Evolutionary conservation across 768 basidiomycete genomes (phyloP).

Genomic region (Cystobasidium onofrii): DNA sequence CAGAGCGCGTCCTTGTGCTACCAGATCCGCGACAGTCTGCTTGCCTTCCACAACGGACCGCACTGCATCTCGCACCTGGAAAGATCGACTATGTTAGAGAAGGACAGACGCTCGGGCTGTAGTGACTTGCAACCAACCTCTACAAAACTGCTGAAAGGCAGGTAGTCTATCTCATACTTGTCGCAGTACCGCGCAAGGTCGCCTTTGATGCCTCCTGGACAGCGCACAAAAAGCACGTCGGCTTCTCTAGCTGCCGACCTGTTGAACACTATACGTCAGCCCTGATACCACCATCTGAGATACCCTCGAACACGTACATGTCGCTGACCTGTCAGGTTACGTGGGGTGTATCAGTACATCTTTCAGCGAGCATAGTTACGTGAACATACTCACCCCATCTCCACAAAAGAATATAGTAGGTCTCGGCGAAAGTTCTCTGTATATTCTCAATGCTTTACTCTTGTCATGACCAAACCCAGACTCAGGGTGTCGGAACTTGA

Average conservation of each 20-base stretch:
- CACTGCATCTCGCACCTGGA: background rate
- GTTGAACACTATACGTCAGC: slow-evolving; percentile 52
- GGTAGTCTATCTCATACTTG: slow-evolving; percentile 56
- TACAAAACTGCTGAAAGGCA: slow-evolving; percentile 30
- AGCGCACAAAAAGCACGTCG: slow-evolving; percentile 88
- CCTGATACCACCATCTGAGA: no score
- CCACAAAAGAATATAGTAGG: slow-evolving; percentile 94
- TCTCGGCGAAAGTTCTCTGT: slow-evolving; percentile 58
- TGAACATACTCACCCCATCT: slow-evolving; percentile 61
- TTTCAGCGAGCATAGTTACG: background rate
- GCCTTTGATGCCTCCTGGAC: slow-evolving; percentile 50
- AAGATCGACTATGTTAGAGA: no score
- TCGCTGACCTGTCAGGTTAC: slow-evolving; percentile 5
- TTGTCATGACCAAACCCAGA: slow-evolving; percentile 83
- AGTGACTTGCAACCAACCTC: slow-evolving; percentile 9
- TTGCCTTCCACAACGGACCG: slow-evolving; percentile 7
- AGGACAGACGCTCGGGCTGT: background rate
- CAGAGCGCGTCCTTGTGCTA: background rate
- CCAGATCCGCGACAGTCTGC: slow-evolving; percentile 3
- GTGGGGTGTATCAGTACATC: background rate
- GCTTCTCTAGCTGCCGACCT: slow-evolving; percentile 87
- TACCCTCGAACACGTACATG: background rate
- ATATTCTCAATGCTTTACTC: slow-evolving; percentile 85
- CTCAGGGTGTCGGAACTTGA: slow-evolving; percentile 33
- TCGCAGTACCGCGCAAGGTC: slow-evolving; percentile 78